These are phyloP conservation scores for Auriscalpium orientale DNA, from an alignment of 768 basidiomycete genomes.

Conservation along the genomic window DNA sequence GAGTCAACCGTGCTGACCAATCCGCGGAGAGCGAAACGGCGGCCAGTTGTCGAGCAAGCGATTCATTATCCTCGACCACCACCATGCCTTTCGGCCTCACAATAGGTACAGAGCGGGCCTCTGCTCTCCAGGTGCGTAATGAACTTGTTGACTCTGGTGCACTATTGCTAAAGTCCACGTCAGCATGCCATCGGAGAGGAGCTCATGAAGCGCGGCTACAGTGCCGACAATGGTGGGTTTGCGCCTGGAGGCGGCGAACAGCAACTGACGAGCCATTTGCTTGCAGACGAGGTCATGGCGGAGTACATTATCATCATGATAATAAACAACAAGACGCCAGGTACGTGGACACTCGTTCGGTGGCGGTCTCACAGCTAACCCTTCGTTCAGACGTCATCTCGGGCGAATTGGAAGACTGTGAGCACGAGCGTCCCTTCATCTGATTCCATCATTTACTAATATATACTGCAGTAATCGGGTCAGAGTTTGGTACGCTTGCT, in stretches of 20 bases:
- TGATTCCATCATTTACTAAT: conserved; percentile 3
- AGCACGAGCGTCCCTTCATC: conserved; percentile 4
- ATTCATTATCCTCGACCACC: conserved; percentile 9
- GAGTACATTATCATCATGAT: conserved; percentile 95
- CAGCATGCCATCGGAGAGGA: conserved; percentile 79
- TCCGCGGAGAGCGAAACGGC: neutral
- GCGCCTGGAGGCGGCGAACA: neutral
- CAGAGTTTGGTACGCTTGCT: conserved; percentile 59
- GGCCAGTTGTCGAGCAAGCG: neutral
- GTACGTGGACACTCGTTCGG: conserved; percentile 32
- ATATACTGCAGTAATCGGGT: conserved; percentile 52
- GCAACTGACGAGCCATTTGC: neutral
- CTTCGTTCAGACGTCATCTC: conserved; percentile 66
- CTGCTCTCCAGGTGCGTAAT: conserved; percentile 52
- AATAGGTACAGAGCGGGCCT: conserved; percentile 73
- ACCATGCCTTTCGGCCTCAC: conserved; percentile 68
- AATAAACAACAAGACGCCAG: conserved; percentile 81
- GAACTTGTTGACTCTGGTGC: neutral
- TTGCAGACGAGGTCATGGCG: conserved; percentile 79
- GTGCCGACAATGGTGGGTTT: conserved; percentile 63
- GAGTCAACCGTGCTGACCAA: neutral
- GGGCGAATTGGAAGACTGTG: conserved; percentile 79
- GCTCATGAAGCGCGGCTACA: conserved; percentile 66
- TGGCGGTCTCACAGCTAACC: conserved; percentile 3
- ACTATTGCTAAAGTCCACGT: conserved; percentile 4